Evolutionary conservation across 305 asterid species (phyloP).

Genomic region (Fraxinus dipetala): DNA sequence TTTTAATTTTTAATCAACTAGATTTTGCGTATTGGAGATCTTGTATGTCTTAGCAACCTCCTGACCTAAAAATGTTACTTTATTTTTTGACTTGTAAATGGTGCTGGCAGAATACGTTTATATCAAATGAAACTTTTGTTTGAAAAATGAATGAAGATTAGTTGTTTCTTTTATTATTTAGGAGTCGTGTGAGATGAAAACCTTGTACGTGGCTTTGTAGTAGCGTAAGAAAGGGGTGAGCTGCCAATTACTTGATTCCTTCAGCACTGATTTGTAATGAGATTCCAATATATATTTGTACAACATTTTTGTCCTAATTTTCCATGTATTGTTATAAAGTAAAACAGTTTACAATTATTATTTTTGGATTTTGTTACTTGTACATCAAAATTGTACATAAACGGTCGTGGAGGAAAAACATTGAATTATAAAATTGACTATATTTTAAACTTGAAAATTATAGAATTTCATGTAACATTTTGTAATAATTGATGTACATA

Average conservation of each 20-base stretch:
- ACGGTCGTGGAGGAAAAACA: too few relatives aligned
- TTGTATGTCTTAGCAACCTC: constrained; percentile 30
- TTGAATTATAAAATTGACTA: too few relatives aligned
- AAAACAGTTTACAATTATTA: neutral
- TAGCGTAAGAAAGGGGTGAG: neutral
- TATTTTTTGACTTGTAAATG: constrained; percentile 28
- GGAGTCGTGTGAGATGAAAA: neutral
- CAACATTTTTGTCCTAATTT: neutral
- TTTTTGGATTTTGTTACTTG: neutral
- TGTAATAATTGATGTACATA: too few relatives aligned
- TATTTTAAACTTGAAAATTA: too few relatives aligned
- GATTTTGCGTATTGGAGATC: constrained; percentile 27
- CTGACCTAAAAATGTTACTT: constrained; percentile 12
- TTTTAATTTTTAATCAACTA: constrained; percentile 38
- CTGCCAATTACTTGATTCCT: neutral
- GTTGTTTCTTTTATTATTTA: neutral
- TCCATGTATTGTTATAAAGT: neutral
- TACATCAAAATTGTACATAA: too few relatives aligned
- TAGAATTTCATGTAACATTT: too few relatives aligned
- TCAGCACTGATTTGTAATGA: neutral
- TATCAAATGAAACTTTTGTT: neutral
- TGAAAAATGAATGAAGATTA: neutral
- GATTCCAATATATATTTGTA: neutral
- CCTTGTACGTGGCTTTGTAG: neutral
- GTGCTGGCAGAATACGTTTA: constrained; percentile 18